Percentiles rank a stretch among this genome's conserved stretches.
Evolutionary conservation across 805 yeast species (phyloP).

Genomic region (Tetrapisispora taiwanensis): DNA sequence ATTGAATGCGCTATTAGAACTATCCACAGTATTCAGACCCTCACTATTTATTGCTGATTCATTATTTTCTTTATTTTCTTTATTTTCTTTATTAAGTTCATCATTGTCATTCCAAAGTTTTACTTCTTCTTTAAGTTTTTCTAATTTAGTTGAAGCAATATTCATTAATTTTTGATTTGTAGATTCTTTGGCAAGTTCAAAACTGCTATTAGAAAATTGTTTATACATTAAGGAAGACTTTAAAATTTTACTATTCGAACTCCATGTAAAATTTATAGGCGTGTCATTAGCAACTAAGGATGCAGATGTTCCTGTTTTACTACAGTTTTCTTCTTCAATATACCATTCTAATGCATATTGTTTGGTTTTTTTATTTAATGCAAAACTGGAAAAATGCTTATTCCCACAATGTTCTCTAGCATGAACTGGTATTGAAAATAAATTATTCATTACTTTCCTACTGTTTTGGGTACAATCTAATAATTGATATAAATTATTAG

Average conservation of each 20-base stretch:
- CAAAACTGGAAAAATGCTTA: neutral
- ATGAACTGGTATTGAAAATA: constrained; percentile 6
- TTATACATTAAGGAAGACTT: neutral
- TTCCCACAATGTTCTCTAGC: neutral
- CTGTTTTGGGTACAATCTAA: constrained; percentile 18
- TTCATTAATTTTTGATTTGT: constrained; percentile 13
- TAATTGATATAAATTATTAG: constrained; percentile 12
- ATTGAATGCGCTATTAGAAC: too few species aligned
- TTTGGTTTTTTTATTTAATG: neutral
- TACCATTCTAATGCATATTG: constrained; percentile 16
- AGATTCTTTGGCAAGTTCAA: constrained; percentile 2
- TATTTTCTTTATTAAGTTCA: neutral
- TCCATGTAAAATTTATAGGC: constrained; percentile 26
- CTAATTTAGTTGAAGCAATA: constrained; percentile 6
- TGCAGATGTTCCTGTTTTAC: neutral
- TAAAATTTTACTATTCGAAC: constrained; percentile 10
- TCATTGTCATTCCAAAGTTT: constrained; percentile 1
- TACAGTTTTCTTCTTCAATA: constrained; percentile 12
- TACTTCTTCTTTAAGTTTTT: neutral
- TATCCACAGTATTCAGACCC: neutral
- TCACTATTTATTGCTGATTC: neutral
- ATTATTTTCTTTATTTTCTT: too few species aligned
- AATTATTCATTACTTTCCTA: constrained; percentile 18
- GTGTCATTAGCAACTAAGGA: constrained; percentile 15
- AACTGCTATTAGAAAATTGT: neutral